These are phyloP conservation scores for Sphaceloma murrayae DNA, from an alignment of 2,329 filamentous ascomycete species.

Conservation along the genomic window DNA sequence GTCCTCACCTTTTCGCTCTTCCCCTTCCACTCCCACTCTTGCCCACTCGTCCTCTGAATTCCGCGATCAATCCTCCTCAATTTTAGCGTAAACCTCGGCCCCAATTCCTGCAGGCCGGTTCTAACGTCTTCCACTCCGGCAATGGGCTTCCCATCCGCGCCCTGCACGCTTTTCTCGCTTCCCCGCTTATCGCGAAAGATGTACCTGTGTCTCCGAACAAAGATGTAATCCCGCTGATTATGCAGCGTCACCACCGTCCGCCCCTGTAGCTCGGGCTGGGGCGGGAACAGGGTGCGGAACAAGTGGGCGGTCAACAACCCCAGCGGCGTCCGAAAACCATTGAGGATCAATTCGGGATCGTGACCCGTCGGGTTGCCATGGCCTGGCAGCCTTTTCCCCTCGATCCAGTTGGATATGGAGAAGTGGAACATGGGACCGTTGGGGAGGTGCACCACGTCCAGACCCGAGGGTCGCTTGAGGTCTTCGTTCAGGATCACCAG, in stretches of 20 bases:
- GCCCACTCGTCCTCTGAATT: slow-evolving; percentile 63
- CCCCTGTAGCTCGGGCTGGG: slow-evolving; percentile 71
- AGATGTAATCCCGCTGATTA: slow-evolving; percentile 95
- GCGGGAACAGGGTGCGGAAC: slow-evolving; percentile 71
- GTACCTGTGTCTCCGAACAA: slow-evolving; percentile 81
- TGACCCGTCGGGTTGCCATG: slow-evolving; percentile 87
- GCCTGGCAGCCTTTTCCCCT: slow-evolving; percentile 76
- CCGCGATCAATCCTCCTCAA: slow-evolving; percentile 84
- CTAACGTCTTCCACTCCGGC: slow-evolving; percentile 77
- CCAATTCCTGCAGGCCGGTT: slow-evolving; percentile 82
- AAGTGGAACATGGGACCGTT: slow-evolving; percentile 88
- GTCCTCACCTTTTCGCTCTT: slow-evolving; percentile 91
- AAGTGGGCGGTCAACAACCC: slow-evolving; percentile 79
- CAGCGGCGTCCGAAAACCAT: slow-evolving; percentile 89
- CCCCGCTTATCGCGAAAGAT: slow-evolving; percentile 81
- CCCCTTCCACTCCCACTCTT: slow-evolving; percentile 95
- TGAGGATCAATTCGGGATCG: slow-evolving; percentile 80
- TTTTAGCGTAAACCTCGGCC: slow-evolving; percentile 76
- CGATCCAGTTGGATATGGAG: slow-evolving; percentile 79
- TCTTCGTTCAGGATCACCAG: slow-evolving; percentile 83
- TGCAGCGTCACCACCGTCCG: slow-evolving; percentile 86
- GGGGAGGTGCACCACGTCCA: slow-evolving; percentile 78
- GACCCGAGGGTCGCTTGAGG: slow-evolving; percentile 68
- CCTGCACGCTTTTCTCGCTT: slow-evolving; percentile 78
- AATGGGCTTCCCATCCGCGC: slow-evolving; percentile 70